Conservation (phyloP, 2,329 filamentous ascomycete species). For the Neodidymelliopsis sp. region DNA sequence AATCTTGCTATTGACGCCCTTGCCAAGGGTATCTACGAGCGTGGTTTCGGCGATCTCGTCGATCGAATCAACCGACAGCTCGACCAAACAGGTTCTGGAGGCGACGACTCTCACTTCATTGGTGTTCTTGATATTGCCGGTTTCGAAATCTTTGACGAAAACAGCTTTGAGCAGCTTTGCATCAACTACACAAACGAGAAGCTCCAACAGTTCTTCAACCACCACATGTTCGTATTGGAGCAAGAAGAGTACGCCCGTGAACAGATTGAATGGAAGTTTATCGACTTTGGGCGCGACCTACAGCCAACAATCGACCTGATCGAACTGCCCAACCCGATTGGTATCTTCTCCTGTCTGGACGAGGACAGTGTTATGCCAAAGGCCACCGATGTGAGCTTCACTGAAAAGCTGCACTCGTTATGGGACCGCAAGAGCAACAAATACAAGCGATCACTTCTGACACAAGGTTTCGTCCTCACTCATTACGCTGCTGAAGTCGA, state of each 20-base stretch:
- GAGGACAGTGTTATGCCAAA: conserved; percentile 99
- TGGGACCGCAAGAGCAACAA: conserved; percentile 98
- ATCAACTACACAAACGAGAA: conserved; percentile 99
- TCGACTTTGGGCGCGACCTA: conserved; percentile 95
- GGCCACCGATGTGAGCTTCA: conserved; percentile 95
- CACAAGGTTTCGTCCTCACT: conserved; percentile 92
- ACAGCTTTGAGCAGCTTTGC: conserved; percentile 98
- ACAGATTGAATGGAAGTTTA: conserved; percentile 99
- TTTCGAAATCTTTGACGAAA: conserved; percentile 99
- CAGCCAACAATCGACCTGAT: conserved; percentile 98
- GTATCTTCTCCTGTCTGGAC: conserved; percentile 97
- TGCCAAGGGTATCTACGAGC: conserved; percentile 96
- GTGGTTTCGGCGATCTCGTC: conserved; percentile 92
- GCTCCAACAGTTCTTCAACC: conserved; percentile 98
- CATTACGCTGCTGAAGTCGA: conserved; percentile 98
- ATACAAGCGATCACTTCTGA: conserved; percentile 86
- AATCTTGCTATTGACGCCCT: conserved; percentile 88
- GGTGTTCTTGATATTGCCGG: conserved; percentile 98
- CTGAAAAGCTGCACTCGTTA: conserved; percentile 93
- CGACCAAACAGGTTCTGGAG: conserved; percentile 80
- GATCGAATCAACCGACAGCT: conserved; percentile 90
- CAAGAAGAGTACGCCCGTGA: conserved; percentile 98
- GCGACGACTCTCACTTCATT: conserved; percentile 94
- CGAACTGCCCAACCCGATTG: conserved; percentile 93
- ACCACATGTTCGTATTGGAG: conserved; percentile 99